Conservation (phyloP, 345 rosid species). For the Acer negundo region DNA sequence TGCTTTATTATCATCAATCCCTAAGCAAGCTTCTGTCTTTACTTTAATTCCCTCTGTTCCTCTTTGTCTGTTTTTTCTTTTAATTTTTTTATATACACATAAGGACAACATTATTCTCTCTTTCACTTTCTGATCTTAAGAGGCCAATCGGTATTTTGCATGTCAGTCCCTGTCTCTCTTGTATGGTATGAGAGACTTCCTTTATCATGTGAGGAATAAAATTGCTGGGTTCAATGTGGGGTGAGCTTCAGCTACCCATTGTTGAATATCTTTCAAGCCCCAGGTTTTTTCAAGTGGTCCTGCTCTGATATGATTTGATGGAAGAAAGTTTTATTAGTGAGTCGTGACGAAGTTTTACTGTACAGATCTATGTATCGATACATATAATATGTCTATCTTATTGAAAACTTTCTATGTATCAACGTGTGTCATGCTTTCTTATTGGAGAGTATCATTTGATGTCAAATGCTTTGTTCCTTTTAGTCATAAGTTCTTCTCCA, state of each 20-base stretch:
- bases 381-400: background rate
- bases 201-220: background rate
- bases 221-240: background rate
- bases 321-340: background rate
- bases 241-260: background rate
- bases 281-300: background rate
- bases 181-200: background rate
- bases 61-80: conserved; percentile 6
- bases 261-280: background rate
- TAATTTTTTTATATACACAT: background rate
- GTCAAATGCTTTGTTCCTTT: background rate
- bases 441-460: too few relatives aligned
- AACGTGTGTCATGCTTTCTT: background rate
- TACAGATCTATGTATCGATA: background rate
- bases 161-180: background rate
- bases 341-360: background rate
- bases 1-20: conserved; percentile 15
- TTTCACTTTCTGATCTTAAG: conserved; percentile 7
- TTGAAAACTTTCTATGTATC: background rate
- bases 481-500: too few relatives aligned
- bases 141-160: background rate
- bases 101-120: background rate
- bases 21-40: conserved; percentile 20
- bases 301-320: background rate
- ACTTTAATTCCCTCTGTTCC: background rate